Evolutionary conservation across 192 early-diverging fungal genomes (phyloP), one percentile per base, ranked within the genome.

Genomic region (Umbelopsis isabellina): DNA sequence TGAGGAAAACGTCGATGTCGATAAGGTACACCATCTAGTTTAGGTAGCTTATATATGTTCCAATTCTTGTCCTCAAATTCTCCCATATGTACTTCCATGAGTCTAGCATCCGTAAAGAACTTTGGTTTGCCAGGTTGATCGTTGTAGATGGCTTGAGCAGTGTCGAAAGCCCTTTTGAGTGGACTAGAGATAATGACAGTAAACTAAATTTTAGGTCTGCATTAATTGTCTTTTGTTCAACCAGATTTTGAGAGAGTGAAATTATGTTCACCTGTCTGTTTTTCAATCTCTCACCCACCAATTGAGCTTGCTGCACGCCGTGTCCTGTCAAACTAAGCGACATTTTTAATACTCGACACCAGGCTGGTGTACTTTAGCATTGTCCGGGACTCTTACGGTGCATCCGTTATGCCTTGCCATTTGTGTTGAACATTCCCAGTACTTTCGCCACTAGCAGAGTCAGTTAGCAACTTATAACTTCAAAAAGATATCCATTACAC

Each of bases 391-490:
- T 18, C 55, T 61, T 61, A 61, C 55, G 55, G 2, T 35, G 55
- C 55, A 35, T 61, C 55, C 3, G 55, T 61, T 35, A 61, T 61
- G 3, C 55, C 55, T 33, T 61, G 55, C 55, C 55, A 61, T n/a
- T 61, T 61, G 25, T 61, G 25, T 7, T 25, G 27, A 4, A 27
- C 7, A 35, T 61, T 61, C 16, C 55, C 55, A 25, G 55, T 61
- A 61, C 55, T 61, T 61, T 61, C 55, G 33, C 55, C 55, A n/a
- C 55, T 61, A 35, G 2, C 6, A 35, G 2, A n/a, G 18, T 5
- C 16, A 15, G 18, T 41, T 41, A 41, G 37, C 37, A 41, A 41
- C 10, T 1, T 41, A 41, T 2, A 0, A 41, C 6, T 41, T 41
- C 27, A 30, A 4, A 4, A 4, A 5, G 37, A 2, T 41, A 1